Evolutionary conservation across 2,329 filamentous ascomycete genomes (phyloP), one percentile per base, ranked within the genome.

Genomic region (Phoma herbarum): DNA sequence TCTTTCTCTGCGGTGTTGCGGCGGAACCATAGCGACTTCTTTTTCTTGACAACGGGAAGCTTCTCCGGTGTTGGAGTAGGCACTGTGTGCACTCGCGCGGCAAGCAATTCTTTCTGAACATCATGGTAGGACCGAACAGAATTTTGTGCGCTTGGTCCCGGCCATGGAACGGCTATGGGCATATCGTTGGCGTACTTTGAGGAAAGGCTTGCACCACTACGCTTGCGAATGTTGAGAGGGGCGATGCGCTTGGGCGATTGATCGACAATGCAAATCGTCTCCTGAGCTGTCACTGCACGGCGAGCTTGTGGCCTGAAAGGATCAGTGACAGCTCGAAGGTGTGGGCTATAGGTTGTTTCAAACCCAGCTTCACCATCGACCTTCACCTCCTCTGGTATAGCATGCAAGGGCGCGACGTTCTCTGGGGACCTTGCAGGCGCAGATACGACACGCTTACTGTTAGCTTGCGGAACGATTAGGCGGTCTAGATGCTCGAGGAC

Each of bases 401-500:
- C 79, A 3, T 83, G 83, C 42, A 86, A 71, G 55, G 75, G 74
- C 56, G 61, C 65, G 58, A 57, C 56, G 23, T 65, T 69, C 57
- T 74, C 72, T 28, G 67, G 68, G 26, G 70, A 74, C 59, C 67
- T 68, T 51, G 69, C 67, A 57, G 78, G 70, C n/a, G 82, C 82
- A 56, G 84, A 85, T 11, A 76, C 77, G 25, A 73, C 70, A 46
- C 84, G 79, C 75, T 79, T 73, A 73, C 72, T 51, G 42, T 66
- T 61, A 47, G 61, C 46, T 25, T 70, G 65, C n/a, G 81, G 80
- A 47, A 82, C 75, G 62, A 88, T 85, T 25, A 87, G 75, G 18
- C 81, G 80, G 72, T 88, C 85, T 12, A 88, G 79, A 61, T 88
- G 83, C 9, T 81, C 81, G 44, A 90, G 84, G 23, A 90, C 83